Base-by-base conservation (phyloP, 192 early-diverging fungal genomes). In the Mortierella hygrophila region DNA sequence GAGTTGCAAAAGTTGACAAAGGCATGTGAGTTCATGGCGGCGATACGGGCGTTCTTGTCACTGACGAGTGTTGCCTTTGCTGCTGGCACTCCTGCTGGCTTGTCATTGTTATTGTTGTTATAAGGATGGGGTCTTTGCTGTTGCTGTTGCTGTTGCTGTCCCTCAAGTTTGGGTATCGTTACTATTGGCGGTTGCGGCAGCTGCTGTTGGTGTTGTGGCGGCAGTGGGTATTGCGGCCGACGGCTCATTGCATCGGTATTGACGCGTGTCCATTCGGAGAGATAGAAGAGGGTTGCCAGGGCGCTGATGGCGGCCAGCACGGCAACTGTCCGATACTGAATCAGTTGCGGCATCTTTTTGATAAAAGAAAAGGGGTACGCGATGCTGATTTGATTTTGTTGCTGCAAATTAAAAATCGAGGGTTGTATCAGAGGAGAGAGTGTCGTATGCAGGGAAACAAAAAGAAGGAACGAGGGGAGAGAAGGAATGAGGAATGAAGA, bases 1-100 rank as follows among this genome's bases (percentile, higher is more conserved):
- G 73, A 68, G 38, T 68, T 75, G 73, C 79, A 81, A 29, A 81
- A 81, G 8, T 44, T 38, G 32, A 75, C 65, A 68, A 81, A 81
- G 42, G 79, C 79, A 44, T 52, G 23, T 4, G 79, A 47, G 73
- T 81, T 52, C 32, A 81, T 29, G 32, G 52, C 44, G 16, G 73
- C 60, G 4, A 81, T 41, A 47, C 72, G 78, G 8, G 78, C 78
- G 63, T 80, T 80, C 71, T 80, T 55, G 32, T 77, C 60, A n/a
- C 60, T 68, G 35, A 40, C 35, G 18, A 47, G 29, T 65, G 54
- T 42, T 44, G 74, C 41, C 52, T 60, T 5, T 40, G 40, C 6
- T 38, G 21, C 41, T 77, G 29, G 47, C n/a, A n/a, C 26, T 18
- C 65, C 21, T 52, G 76, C 68, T 68, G 49, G 55, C 26, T 41